Evolutionary conservation across 169 alveolate species (phyloP).

Genomic region (Plasmodium adleri): DNA sequence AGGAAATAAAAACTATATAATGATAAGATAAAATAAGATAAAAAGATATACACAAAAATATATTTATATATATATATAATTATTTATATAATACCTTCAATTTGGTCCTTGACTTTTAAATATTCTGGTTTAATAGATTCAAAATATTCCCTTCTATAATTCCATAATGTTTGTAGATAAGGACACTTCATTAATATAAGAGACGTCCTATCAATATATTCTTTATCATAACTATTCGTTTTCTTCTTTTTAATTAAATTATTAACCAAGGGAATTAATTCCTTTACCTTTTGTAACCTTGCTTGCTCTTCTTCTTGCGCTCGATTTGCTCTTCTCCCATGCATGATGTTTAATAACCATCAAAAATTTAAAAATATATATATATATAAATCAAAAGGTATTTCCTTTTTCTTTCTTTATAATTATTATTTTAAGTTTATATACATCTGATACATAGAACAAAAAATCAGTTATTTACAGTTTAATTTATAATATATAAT

Average conservation of each 20-base stretch:
- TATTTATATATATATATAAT: background rate
- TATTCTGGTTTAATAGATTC: constrained; percentile 27
- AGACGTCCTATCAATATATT: constrained; percentile 38
- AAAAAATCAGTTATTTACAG: too few species aligned
- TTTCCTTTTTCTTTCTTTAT: background rate
- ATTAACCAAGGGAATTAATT: constrained; percentile 39
- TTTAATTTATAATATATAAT: too few species aligned
- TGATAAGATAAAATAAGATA: background rate
- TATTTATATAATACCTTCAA: background rate
- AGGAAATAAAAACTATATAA: too few species aligned
- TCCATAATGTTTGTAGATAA: constrained; percentile 62
- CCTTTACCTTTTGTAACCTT: constrained; percentile 60
- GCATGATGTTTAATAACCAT: constrained; percentile 29
- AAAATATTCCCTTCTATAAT: constrained; percentile 68
- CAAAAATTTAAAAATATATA: too few species aligned
- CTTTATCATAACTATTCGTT: constrained; percentile 32
- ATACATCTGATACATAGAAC: too few species aligned
- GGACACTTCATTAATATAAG: constrained; percentile 58
- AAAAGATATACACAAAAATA: background rate
- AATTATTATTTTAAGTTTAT: too few species aligned
- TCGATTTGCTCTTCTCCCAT: constrained; percentile 63
- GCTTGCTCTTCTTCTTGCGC: constrained; percentile 14
- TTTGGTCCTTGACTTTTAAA: background rate
- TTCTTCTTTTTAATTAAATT: constrained; percentile 43
- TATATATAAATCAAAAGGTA: too few species aligned